A percentile compares a stretch with the other conserved stretches of the same genome.
phyloP scores from a whole-genome alignment of 2,329 filamentous ascomycete species.

The Aureobasidium mangrovei region DNA sequence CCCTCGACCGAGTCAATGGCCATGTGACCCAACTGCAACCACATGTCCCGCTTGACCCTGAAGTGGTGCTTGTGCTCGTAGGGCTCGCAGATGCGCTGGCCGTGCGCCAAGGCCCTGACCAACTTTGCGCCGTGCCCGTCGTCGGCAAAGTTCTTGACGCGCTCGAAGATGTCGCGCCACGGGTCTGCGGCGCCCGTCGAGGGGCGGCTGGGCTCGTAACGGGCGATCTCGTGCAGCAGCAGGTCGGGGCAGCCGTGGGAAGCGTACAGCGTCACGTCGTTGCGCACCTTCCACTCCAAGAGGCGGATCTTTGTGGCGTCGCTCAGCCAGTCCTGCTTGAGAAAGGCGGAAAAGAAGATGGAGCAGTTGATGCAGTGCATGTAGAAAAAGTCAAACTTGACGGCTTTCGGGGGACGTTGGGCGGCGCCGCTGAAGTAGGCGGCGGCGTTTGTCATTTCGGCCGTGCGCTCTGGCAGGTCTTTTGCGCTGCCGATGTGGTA shows the following conservation, averaged over 20 bases:
- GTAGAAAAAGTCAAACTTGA: slow-evolving; percentile 75
- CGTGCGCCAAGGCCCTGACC: slow-evolving; percentile 59
- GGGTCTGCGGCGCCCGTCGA: slow-evolving; percentile 21
- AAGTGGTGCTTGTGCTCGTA: slow-evolving; percentile 42
- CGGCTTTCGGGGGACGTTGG: slow-evolving; percentile 52
- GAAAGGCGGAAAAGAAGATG: slow-evolving; percentile 63
- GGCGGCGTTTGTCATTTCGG: slow-evolving; percentile 62
- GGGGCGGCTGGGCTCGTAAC: slow-evolving; percentile 47
- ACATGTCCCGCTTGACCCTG: slow-evolving; percentile 47
- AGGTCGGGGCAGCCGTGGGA: slow-evolving; percentile 57
- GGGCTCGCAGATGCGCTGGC: slow-evolving; percentile 42
- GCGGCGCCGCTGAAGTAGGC: slow-evolving; percentile 54
- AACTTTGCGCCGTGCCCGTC: slow-evolving; percentile 80
- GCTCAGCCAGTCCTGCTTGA: slow-evolving; percentile 52
- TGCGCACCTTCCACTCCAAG: slow-evolving; percentile 72
- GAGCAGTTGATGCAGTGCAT: slow-evolving; percentile 64
- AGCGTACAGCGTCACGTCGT: slow-evolving; percentile 66
- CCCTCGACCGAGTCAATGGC: slow-evolving; percentile 54
- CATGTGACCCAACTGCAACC: slow-evolving; percentile 53
- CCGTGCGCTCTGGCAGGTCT: slow-evolving; percentile 49
- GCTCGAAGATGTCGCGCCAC: slow-evolving; percentile 39
- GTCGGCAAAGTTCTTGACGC: slow-evolving; percentile 47
- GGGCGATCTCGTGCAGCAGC: slow-evolving; percentile 47
- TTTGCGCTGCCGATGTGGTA: slow-evolving; percentile 43
- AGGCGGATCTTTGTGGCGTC: slow-evolving; percentile 55